A percentile compares a stretch with the other conserved stretches of the same genome.
Evolutionary conservation across 441 rosid species (phyloP).

Genomic region (Populus hybrid): DNA sequence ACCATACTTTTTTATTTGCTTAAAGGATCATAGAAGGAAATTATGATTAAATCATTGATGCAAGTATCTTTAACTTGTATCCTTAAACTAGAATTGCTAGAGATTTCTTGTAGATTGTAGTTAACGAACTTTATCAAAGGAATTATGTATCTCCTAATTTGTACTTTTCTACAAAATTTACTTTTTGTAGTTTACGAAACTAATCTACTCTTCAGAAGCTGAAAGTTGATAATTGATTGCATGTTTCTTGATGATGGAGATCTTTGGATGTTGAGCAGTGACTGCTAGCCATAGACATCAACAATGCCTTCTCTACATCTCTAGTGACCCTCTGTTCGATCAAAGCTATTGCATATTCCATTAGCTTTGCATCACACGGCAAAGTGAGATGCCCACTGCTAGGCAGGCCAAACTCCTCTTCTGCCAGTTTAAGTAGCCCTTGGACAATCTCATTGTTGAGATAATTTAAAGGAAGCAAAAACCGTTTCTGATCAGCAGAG

Average conservation of each 20-base stretch:
- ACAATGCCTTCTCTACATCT: background rate
- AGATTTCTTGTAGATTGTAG: background rate
- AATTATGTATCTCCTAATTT: background rate
- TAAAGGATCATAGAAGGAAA: too few species aligned
- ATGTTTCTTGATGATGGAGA: background rate
- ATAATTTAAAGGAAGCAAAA: too few species aligned
- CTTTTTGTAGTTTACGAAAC: background rate
- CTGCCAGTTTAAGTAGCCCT: background rate
- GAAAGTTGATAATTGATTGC: background rate
- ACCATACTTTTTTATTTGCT: background rate
- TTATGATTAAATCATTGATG: background rate
- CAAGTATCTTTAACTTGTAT: background rate
- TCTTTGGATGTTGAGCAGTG: background rate
- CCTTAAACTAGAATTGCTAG: background rate
- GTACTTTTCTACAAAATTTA: background rate
- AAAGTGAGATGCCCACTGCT: background rate
- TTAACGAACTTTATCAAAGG: background rate
- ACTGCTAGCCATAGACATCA: conserved; percentile 5
- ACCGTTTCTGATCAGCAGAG: too few species aligned
- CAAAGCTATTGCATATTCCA: conserved; percentile 5
- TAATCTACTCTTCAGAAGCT: conserved; percentile 1
- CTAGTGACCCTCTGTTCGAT: background rate
- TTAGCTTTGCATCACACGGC: conserved; percentile 5
- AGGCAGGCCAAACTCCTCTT: conserved; percentile 5
- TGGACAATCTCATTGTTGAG: too few species aligned